Base-by-base conservation (phyloP, 2,329 filamentous ascomycete species). In the Colletotrichum truncatum region DNA sequence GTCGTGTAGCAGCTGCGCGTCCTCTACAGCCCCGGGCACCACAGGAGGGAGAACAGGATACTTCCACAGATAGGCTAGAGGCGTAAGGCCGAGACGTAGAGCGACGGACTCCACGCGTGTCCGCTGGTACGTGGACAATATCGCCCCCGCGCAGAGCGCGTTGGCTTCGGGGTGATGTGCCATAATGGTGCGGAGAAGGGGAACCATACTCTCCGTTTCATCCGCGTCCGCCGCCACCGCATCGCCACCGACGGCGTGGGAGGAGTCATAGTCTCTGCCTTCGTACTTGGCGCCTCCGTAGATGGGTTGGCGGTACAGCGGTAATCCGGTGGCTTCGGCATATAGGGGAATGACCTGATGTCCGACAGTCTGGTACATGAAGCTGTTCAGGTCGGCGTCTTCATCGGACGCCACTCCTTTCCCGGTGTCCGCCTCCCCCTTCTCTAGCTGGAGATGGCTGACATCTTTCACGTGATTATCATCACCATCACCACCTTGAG, bases 301-400 rank as follows among this genome's bases (percentile, higher is more conserved):
- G 70, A 98, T 98, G 56, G 88, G 82, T 70, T 90, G 87, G 18
- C 96, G 90, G 78, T 96, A 98, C 2, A 99, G 84, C 23, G 95
- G 95, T 32, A 98, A 84, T 0, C 85, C 89, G 2, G 97, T 89
- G 32, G 93, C 94, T 49, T 87, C 78, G 66, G 90, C 89, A 75
- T 98, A 98, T 14, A 97, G 85, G 3, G 94, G 93, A 62, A 98
- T 91, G 16, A 98, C 83, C 63, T 89, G 86, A 78, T 98, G 93
- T 11, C 96, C 96, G 66, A 98, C 93, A 3, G 96, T 99, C 82
- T 99, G 96, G 83, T 98, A 99, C 96, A 99, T 99, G 89, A 96
- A 98, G 81, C 94, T 98, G 78, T 99, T 93, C 71, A 97, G 85
- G 76, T 98, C 81, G 49, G 73, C 76, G 48, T 82, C 75, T 6